These are phyloP conservation scores for Ulvella scutata DNA, from an alignment of 139 green algal species.

Conservation along the genomic window DNA sequence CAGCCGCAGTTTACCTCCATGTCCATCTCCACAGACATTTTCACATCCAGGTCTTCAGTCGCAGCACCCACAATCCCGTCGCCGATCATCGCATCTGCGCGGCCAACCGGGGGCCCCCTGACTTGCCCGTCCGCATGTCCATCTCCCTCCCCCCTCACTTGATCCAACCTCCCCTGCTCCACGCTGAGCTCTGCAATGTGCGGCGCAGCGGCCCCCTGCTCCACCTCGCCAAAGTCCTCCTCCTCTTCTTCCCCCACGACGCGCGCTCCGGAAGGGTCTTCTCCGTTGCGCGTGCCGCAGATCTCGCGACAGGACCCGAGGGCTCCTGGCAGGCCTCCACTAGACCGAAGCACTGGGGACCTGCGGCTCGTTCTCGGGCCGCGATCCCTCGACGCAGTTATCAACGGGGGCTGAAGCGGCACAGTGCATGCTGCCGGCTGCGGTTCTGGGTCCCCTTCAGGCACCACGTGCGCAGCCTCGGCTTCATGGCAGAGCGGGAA, in stretches of 20 bases:
- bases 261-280: too few relatives aligned
- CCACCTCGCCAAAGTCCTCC: not conserved
- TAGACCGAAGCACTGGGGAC: too few relatives aligned
- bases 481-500: too few relatives aligned
- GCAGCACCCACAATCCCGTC: not conserved
- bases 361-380: not conserved
- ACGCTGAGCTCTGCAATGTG: not conserved
- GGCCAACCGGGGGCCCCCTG: not conserved
- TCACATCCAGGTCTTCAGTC: not conserved
- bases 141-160: not conserved
- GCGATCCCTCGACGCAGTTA: not conserved
- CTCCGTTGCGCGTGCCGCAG: too few relatives aligned
- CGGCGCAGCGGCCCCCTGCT: not conserved
- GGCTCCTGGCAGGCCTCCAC: too few relatives aligned
- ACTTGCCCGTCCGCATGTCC: not conserved
- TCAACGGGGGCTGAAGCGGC: not conserved
- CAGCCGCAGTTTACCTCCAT: not conserved
- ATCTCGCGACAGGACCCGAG: too few relatives aligned
- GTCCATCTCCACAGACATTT: not conserved
- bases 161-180: not conserved
- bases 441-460: too few relatives aligned
- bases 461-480: too few relatives aligned
- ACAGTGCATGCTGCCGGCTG: not conserved
- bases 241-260: too few relatives aligned
- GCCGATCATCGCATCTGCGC: not conserved